Evolutionary conservation across 1,284 basidiomycete species (phyloP).

Genomic region (Volvariella surrecta): DNA sequence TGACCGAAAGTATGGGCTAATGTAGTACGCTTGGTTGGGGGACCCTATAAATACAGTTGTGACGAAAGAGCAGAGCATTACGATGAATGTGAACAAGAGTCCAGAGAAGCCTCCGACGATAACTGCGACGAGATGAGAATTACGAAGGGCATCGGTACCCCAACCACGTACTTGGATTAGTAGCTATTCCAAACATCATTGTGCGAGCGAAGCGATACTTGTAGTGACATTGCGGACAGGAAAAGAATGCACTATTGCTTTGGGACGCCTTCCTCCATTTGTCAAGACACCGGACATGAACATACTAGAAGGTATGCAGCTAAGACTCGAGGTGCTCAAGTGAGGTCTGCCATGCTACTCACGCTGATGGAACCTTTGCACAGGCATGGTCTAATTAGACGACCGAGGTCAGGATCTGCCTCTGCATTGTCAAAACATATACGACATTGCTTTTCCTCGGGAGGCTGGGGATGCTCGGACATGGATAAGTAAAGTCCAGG

Average conservation of each 20-base stretch:
- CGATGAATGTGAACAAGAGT: constrained; percentile 56
- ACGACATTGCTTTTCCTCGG: constrained; percentile 55
- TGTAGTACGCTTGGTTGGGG: constrained; percentile 40
- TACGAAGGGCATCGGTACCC: constrained; percentile 2
- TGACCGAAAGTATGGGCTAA: constrained; percentile 24
- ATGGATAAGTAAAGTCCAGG: constrained; percentile 1
- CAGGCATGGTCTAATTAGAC: constrained; percentile 68
- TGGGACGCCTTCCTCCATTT: constrained; percentile 57
- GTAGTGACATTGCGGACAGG: constrained; percentile 71
- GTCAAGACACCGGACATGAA: constrained; percentile 70
- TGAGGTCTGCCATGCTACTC: constrained; percentile 20
- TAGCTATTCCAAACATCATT: constrained; percentile 56
- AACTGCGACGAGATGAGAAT: constrained; percentile 31
- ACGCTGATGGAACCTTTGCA: constrained; percentile 77
- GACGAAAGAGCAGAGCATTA: constrained; percentile 62
- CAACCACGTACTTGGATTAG: constrained; percentile 50
- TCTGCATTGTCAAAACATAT: constrained; percentile 64
- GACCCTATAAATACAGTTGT: constrained; percentile 56
- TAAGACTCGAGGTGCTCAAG: constrained; percentile 4
- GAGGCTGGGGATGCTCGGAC: constrained; percentile 7
- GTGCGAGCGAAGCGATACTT: constrained; percentile 67
- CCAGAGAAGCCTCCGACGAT: constrained; percentile 57
- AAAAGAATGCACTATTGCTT: constrained; percentile 55
- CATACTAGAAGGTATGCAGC: constrained; percentile 36
- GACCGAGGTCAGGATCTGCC: constrained; percentile 50